These are phyloP conservation scores for Epichloe scottii DNA, from an alignment of 2,329 filamentous ascomycete species.

Conservation along the genomic window DNA sequence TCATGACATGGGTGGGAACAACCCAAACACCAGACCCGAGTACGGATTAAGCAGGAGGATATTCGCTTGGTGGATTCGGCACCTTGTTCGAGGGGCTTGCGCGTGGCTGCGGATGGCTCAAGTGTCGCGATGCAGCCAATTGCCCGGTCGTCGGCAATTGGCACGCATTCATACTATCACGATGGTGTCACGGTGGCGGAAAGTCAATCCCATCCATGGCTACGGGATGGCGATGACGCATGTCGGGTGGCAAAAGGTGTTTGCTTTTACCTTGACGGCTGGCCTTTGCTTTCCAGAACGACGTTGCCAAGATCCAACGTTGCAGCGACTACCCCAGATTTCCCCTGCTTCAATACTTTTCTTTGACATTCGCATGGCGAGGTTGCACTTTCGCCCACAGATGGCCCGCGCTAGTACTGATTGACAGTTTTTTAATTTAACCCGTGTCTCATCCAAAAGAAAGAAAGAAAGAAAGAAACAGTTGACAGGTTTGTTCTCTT, in stretches of 20 bases:
- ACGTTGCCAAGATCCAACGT: not conserved
- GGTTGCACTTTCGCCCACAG: not conserved
- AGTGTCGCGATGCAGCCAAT: not conserved
- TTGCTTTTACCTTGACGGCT: not conserved
- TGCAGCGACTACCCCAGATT: not conserved
- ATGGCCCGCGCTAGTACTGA: not conserved
- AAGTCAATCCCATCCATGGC: too few relatives aligned
- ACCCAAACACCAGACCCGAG: not conserved
- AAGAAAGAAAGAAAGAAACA: not conserved
- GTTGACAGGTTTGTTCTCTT: too few relatives aligned
- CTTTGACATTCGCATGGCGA: conserved; percentile 3
- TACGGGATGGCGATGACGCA: too few relatives aligned
- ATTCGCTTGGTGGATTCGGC: not conserved
- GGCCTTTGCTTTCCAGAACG: not conserved
- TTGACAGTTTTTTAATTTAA: not conserved
- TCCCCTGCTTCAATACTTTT: not conserved
- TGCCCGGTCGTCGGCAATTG: not conserved
- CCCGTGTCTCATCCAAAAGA: not conserved
- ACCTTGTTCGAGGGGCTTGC: not conserved
- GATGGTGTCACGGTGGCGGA: not conserved
- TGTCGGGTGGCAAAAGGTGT: too few relatives aligned
- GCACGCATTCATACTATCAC: not conserved
- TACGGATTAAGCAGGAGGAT: not conserved
- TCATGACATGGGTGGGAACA: not conserved
- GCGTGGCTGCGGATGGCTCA: not conserved